Evolutionary conservation across 805 yeast species (phyloP), one percentile per base, ranked within the genome.

Genomic region (Yarrowia porcina): DNA sequence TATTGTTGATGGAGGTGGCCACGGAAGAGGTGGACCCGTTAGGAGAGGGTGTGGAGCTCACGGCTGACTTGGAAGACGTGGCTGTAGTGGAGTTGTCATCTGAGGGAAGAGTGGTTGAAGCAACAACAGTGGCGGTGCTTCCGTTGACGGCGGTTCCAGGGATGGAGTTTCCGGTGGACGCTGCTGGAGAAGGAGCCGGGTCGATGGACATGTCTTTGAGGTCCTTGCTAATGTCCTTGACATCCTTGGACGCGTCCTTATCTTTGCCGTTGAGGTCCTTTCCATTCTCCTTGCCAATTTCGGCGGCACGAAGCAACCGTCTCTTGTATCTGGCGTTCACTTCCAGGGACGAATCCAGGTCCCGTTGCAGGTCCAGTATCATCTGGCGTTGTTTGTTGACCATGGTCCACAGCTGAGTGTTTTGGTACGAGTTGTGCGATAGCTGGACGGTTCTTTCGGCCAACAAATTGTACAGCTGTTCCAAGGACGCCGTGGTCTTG

Each of bases 331-430:
- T 7, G 21, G 64, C 66, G 23, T 66, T 67, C 18, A 59, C 63
- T 21, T 57, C 64, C 25, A 65, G 54, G 11, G 68, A 65, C 0
- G 18, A 41, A 36, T 66, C 67, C 13, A 67, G 63, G 39, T 68
- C 70, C 12, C 62, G 35, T 32, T 66, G 69, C 9, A 68, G 63
- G 20, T 68, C 69, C 13, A 68, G 47, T 33, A 68, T 68, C 65
- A 67, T 67, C 25, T 59, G 63, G 9, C 69, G 66, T 38, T 68
- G 71, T 36, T 66, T 62, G 36, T 65, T 65, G 44, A 68, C 69
- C 47, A 68, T 50, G 41, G 64, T 35, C 70, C 70, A 68, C 33
- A 68, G 65, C 60, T 68, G 69, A 7, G 67, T 42, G 47, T 68
- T 68, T 61, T 68, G 69, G 33, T 56, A 36, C 59, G 64, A 65